Evolutionary conservation across 2,329 filamentous ascomycete species (phyloP), one percentile per base, ranked within the genome.

Genomic region (Aspergillus ochraceoroseus): DNA sequence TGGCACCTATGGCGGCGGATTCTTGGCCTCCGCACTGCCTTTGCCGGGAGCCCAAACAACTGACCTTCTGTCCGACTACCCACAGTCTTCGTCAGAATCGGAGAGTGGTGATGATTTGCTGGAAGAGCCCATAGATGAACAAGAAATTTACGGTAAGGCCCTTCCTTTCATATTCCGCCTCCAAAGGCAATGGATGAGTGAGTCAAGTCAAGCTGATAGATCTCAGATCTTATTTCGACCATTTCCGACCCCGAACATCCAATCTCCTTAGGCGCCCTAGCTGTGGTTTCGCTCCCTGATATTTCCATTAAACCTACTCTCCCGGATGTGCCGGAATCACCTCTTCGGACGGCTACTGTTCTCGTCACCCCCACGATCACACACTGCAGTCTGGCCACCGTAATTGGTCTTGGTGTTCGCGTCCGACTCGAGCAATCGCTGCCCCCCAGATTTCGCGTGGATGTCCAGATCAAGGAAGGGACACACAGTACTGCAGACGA

Each of bases 221-320:
- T 34, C 11, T 38, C 49, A 92, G 90, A 98, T 70, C 76, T 98
- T 46, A 92, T 98, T 56, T 87, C 88, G 49, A 85, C 85, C 54
- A 95, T 98, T 58, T 90, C 87, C 15, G 92, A 98, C 64, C 92
- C 92, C 2, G 92, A 98, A 68, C 92, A 98, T 61, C 92, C 92
- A 25, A 80, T 95, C 38, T 94, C 90, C 2, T 77, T 98, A 33
- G 92, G 89, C 47, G 88, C 92, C 56, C 76, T 98, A 27, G 88
- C 89, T 22, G 92, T 98, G 37, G 88, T 98, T 53, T 95, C 94
- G 53, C 80, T 98, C n/a, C 82, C 85, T 20, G 92, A 98, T 65
- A 95, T 98, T 55, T 75, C 79, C 56, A 87, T 98, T 53, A 73
- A 72, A 30, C 78, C 82, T 33, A 76, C 83, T 5, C 75, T 82